Conservation (phyloP, 2,329 filamentous ascomycete species). For the Exophiala oligosperma region DNA sequence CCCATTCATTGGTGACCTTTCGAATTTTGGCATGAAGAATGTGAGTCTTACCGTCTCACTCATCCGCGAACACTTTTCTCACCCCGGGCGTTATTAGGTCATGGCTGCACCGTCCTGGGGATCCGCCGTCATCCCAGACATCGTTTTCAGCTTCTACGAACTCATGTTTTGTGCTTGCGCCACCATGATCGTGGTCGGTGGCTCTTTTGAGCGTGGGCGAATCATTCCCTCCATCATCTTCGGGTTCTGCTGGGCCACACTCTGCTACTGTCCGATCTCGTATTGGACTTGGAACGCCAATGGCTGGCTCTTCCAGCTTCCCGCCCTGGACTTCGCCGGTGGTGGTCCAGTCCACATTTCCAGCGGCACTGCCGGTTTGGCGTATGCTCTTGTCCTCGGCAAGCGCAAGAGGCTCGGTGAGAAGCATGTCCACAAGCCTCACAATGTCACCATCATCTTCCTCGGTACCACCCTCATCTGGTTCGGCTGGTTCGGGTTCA, state of each 20-base stretch:
- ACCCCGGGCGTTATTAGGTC: constrained; percentile 9
- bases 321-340: constrained; percentile 72
- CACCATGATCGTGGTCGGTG: constrained; percentile 64
- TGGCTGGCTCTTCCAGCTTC: constrained; percentile 69
- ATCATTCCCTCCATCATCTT: constrained; percentile 67
- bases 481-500: constrained; percentile 83
- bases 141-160: constrained; percentile 67
- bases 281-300: constrained; percentile 77
- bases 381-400: constrained; percentile 72
- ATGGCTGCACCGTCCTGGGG: constrained; percentile 59
- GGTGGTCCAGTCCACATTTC: constrained; percentile 75
- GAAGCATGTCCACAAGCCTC: constrained; percentile 58
- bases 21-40: constrained; percentile 62
- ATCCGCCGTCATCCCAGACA: constrained; percentile 59
- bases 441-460: constrained; percentile 73
- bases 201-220: constrained; percentile 63
- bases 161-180: constrained; percentile 59
- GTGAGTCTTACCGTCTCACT: constrained; percentile 68
- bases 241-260: constrained; percentile 70
- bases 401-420: constrained; percentile 60
- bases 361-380: constrained; percentile 69
- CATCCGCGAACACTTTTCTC: constrained; percentile 53
- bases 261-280: constrained; percentile 69
- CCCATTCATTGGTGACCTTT: constrained; percentile 63
- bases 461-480: constrained; percentile 60